Evolutionary conservation across 2,329 filamentous ascomycete species (phyloP).

Genomic region (Apiospora pterosperma): DNA sequence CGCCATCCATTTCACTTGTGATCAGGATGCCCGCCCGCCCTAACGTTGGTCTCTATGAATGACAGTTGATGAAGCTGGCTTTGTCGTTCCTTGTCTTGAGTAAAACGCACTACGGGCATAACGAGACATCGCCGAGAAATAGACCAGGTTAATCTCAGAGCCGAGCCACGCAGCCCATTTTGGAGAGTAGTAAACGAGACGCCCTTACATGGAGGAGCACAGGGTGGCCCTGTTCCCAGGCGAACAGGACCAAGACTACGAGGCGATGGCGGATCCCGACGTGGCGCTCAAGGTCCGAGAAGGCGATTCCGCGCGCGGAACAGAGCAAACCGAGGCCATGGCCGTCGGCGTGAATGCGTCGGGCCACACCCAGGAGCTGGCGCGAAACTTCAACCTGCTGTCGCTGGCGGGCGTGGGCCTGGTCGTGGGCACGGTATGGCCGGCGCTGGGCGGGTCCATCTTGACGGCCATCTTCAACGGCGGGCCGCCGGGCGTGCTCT

Average conservation of each 20-base stretch:
- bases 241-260: background rate
- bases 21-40: background rate
- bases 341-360: constrained; percentile 7
- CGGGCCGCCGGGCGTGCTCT: constrained; percentile 58
- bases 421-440: constrained; percentile 11
- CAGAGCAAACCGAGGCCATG: background rate
- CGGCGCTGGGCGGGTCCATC: constrained; percentile 35
- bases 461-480: constrained; percentile 57
- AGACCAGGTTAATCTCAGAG: too few relatives aligned
- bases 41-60: background rate
- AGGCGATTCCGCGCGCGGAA: background rate
- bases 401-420: constrained; percentile 10
- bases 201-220: background rate
- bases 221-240: background rate
- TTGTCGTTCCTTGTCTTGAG: background rate
- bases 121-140: background rate
- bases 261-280: background rate
- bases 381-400: constrained; percentile 8
- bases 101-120: background rate
- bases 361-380: constrained; percentile 7
- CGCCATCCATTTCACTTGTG: background rate
- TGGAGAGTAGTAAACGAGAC: background rate
- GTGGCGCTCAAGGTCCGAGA: background rate
- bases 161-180: too few relatives aligned
- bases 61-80: background rate